Evolutionary conservation across 768 basidiomycete genomes (phyloP).

Genomic region (Termitomyces bulborhizus): DNA sequence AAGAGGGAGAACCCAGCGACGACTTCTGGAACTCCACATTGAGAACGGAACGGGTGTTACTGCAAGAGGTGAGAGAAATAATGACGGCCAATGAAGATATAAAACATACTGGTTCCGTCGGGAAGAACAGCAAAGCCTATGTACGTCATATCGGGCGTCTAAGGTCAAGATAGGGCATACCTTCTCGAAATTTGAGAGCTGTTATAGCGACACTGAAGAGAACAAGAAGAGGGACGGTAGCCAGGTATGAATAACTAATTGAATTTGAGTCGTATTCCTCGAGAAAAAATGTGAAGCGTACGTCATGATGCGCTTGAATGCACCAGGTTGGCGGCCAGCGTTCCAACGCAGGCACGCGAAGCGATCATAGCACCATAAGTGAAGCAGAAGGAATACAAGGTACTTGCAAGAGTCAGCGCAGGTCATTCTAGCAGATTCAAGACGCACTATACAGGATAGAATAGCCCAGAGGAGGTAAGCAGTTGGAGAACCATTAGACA

Average conservation of each 20-base stretch:
- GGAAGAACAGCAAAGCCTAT: constrained; percentile 34
- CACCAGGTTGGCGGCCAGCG: constrained; percentile 71
- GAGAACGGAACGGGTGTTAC: constrained; percentile 53
- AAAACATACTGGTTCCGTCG: constrained; percentile 26
- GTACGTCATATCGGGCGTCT: background rate
- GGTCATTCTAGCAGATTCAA: constrained; percentile 38
- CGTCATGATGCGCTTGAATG: constrained; percentile 90
- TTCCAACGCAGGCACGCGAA: constrained; percentile 74
- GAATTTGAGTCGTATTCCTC: background rate
- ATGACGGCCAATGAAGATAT: background rate
- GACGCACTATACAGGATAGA: constrained; percentile 55
- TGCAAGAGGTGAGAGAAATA: constrained; percentile 16
- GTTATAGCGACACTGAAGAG: constrained; percentile 59
- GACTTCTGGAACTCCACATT: constrained; percentile 40
- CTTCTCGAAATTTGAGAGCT: constrained; percentile 67
- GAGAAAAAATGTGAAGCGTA: constrained; percentile 27
- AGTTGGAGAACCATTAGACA: constrained; percentile 70
- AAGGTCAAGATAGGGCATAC: constrained; percentile 23
- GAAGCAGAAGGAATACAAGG: constrained; percentile 56
- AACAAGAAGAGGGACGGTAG: constrained; percentile 58
- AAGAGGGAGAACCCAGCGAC: constrained; percentile 58
- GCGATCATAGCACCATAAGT: constrained; percentile 77
- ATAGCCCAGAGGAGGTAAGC: constrained; percentile 77
- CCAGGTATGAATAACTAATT: constrained; percentile 72
- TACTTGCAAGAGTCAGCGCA: constrained; percentile 34